phyloP scores from a whole-genome alignment of 2,329 filamentous ascomycete genomes.

The Botryotinia convoluta region DNA sequence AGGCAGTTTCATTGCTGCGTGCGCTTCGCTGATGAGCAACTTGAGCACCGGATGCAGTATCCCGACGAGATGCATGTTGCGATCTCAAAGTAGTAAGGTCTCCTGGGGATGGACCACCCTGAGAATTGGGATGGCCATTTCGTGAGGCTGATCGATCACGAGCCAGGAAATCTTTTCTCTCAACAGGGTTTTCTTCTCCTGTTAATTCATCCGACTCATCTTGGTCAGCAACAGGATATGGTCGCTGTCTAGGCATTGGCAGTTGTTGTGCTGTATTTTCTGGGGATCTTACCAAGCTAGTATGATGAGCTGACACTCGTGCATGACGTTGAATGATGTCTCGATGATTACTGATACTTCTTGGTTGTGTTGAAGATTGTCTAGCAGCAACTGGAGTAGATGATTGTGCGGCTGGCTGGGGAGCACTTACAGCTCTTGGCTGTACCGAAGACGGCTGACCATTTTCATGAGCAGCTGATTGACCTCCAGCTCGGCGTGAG shows the following conservation, averaged over 20 bases:
- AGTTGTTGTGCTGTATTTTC: neutral
- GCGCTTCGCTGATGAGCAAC: too few relatives aligned
- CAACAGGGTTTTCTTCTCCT: neutral
- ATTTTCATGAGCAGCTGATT: neutral
- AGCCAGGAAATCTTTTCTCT: neutral
- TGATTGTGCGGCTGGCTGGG: neutral
- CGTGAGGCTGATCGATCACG: neutral
- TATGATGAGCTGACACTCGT: neutral
- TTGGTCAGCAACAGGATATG: neutral
- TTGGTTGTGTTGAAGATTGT: neutral
- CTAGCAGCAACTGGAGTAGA: neutral
- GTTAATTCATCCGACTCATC: neutral
- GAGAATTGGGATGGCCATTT: neutral
- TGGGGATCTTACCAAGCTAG: neutral
- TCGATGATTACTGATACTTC: neutral
- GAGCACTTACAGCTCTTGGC: neutral
- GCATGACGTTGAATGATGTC: neutral
- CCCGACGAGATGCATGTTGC: neutral
- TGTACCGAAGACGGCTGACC: rapidly evolving
- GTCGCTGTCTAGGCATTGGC: neutral
- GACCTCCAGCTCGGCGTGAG: neutral
- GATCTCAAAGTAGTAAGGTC: neutral
- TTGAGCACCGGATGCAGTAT: too few relatives aligned
- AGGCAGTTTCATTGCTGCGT: neutral
- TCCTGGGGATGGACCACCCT: neutral